Conservation (phyloP, 2,329 filamentous ascomycete species). For the Verticillium longisporum region DNA sequence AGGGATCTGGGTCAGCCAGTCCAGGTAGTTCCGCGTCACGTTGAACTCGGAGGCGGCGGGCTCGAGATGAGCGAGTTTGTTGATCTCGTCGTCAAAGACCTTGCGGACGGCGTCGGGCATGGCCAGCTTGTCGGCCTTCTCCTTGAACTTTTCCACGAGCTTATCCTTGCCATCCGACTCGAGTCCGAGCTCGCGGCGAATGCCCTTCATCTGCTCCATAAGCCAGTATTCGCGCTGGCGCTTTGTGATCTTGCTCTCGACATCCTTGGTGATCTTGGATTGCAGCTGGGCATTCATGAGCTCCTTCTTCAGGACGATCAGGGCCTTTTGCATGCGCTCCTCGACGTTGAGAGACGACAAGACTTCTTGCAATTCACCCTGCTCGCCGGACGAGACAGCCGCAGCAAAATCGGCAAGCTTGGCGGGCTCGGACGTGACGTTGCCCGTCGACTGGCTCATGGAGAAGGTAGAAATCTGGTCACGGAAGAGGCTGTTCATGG, state of each 20-base stretch:
- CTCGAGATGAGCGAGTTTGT: conserved; percentile 92
- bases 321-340: conserved; percentile 82
- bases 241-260: conserved; percentile 95
- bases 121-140: conserved; percentile 85
- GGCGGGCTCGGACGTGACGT: conserved; percentile 88
- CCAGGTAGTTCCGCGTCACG: conserved; percentile 94
- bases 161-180: conserved; percentile 99
- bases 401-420: conserved; percentile 97
- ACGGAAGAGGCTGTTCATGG: conserved; percentile 87
- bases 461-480: conserved; percentile 97
- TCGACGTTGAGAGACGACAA: conserved; percentile 85
- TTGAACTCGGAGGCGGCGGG: conserved; percentile 97
- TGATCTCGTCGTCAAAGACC: conserved; percentile 96
- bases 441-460: conserved; percentile 89
- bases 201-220: conserved; percentile 99
- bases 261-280: conserved; percentile 95
- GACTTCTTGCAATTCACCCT: conserved; percentile 87
- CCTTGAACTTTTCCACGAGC: conserved; percentile 93
- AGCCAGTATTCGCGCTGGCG: conserved; percentile 96
- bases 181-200: conserved; percentile 87
- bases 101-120: conserved; percentile 98
- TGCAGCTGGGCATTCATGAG: conserved; percentile 96
- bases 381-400: conserved; percentile 89
- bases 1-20: conserved; percentile 97
- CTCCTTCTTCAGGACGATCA: conserved; percentile 94